Base-by-base conservation (phyloP, 306 rosid species). In the Prunus salicina region DNA sequence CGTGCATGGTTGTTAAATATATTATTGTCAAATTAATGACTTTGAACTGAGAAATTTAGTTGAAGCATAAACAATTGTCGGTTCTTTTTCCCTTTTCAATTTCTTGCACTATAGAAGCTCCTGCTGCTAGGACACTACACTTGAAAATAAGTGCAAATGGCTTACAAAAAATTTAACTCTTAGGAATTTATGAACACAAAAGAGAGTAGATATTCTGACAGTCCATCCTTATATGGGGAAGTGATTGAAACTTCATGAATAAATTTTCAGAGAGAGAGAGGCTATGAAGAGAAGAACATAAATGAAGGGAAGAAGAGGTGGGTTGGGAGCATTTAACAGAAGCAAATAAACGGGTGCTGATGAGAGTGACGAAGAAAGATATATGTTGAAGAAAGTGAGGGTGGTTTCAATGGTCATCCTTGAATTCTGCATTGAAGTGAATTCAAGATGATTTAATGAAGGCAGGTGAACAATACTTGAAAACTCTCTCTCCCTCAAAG, bases 371-470 rank as follows among this genome's bases (percentile, higher is more conserved):
- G 80, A 77, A 74, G 82, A 78, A 87, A 75, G 79, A 28, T 2
- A 10, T 15, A 77, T 70, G 83, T 82, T 77, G 84, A 78, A 87
- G 86, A 79, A 76, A 82, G 82, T 74, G 80, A 71, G 78, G 45
- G 76, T 43, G 76, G 79, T 78, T 86, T 87, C 79, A 81, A 82
- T 91, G 89, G 86, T 82, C 89, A 83, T 81, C 77, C 84, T 88
- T 91, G 77, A 86, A 86, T 80, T 87, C 86, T 82, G 97, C 96
- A 88, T 91, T 89, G 76, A 93, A 81, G 90, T 88, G 96, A 89
- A 89, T 91, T 91, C 89, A 92, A 87, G 89, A 72, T 81, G 85
- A 85, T 72, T 90, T 91, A 86, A 94, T 86, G 93, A 85, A 90
- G 88, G 87, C 93, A 87, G 96, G 89, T 88, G 87, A 79, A 83